Conservation (phyloP, 148 eudicot genomes). For the Cornus controversa region DNA sequence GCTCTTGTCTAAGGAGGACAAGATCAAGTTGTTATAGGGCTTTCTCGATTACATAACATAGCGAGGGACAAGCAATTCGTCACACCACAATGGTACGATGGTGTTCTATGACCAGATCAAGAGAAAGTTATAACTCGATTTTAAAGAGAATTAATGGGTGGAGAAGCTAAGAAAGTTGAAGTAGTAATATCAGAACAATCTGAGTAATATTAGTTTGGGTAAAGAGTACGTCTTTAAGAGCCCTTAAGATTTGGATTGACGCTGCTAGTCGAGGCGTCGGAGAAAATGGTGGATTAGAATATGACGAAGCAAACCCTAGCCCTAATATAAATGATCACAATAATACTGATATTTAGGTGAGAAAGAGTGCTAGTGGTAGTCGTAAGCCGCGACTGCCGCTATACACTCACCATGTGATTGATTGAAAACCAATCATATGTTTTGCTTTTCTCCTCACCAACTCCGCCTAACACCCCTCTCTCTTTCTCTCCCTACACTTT, state of each 20-base stretch:
- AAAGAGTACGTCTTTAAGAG: slow-evolving; percentile 78
- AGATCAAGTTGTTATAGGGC: slow-evolving; percentile 84
- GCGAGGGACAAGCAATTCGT: slow-evolving; percentile 45
- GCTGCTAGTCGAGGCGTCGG: slow-evolving; percentile 14
- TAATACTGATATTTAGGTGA: slow-evolving; percentile 27
- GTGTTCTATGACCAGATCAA: slow-evolving; percentile 93
- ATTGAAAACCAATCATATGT: too few species aligned
- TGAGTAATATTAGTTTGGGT: slow-evolving; percentile 55
- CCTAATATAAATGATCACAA: slow-evolving; percentile 38
- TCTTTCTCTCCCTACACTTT: too few species aligned
- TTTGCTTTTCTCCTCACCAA: too few species aligned
- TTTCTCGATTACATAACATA: slow-evolving; percentile 58
- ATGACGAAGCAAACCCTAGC: too few species aligned
- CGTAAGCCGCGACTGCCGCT: too few species aligned
- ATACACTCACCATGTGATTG: too few species aligned
- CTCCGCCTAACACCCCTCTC: too few species aligned
- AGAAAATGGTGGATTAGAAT: slow-evolving; percentile 43
- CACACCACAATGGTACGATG: slow-evolving; percentile 77
- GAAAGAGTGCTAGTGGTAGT: too few species aligned
- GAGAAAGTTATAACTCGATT: slow-evolving; percentile 71
- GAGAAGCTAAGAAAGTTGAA: slow-evolving; percentile 84
- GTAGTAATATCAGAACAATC: slow-evolving; percentile 74
- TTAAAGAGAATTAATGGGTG: slow-evolving; percentile 82
- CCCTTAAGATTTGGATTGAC: slow-evolving; percentile 76
- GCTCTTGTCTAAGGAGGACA: slow-evolving; percentile 87